These are phyloP conservation scores for Venturia oleaginea DNA, from an alignment of 2,329 filamentous ascomycete genomes.

Conservation along the genomic window DNA sequence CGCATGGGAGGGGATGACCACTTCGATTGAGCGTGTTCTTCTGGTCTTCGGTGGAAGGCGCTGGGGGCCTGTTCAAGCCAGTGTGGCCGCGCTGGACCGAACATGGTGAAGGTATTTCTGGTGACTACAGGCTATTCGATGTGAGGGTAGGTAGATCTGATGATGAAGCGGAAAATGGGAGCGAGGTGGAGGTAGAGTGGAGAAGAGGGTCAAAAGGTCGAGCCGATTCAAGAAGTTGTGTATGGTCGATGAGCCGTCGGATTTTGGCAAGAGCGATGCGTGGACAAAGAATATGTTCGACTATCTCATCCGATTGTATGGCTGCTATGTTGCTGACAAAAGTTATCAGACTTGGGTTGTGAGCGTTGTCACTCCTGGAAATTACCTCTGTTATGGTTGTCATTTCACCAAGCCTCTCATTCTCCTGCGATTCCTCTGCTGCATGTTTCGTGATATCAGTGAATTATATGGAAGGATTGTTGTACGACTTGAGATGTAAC, in stretches of 20 bases:
- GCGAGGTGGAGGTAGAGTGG: too few species aligned
- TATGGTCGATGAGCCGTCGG: not conserved
- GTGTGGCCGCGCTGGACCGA: constrained; percentile 16
- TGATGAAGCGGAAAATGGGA: not conserved
- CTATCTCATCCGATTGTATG: too few species aligned
- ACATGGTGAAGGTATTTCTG: not conserved
- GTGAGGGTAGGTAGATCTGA: not conserved
- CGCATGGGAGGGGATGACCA: constrained; percentile 18
- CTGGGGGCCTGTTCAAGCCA: constrained; percentile 13
- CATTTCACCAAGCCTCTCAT: not conserved
- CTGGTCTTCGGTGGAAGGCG: constrained; percentile 1
- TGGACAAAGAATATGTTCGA: not conserved
- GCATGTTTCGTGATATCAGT: not conserved
- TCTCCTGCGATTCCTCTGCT: not conserved
- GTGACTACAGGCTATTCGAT: not conserved
- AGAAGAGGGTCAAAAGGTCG: not conserved
- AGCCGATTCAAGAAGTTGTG: not conserved
- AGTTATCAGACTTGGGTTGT: too few species aligned
- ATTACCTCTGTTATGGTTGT: not conserved
- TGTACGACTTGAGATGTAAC: not conserved
- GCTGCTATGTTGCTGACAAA: not conserved
- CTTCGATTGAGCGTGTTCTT: constrained; percentile 12
- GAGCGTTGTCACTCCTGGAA: not conserved
- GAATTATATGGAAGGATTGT: not conserved
- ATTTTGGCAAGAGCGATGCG: not conserved